Base-by-base conservation (phyloP, 2,329 filamentous ascomycete species). In the Calonectria hongkongensis region DNA sequence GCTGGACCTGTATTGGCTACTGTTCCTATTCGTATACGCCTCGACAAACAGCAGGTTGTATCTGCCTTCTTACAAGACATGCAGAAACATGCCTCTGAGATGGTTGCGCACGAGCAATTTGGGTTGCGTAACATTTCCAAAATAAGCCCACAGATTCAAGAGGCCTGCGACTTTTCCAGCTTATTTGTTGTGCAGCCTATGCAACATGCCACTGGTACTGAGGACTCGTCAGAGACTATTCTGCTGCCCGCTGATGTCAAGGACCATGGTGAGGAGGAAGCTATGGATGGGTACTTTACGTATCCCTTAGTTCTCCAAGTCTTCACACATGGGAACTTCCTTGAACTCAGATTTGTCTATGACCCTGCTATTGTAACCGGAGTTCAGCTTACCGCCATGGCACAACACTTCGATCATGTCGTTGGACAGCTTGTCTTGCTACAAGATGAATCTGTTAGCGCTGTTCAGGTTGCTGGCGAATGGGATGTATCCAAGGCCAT, bases 11-110 rank as follows among this genome's bases (percentile, higher is more conserved):
- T 85, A 67, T 84, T 87, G 56, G 83, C 85, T 2, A 87, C 86
- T 0, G 81, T 87, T 6, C 86, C 86, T 1, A 73, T 87, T 12
- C 83, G 85, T 4, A 78, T 87, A 2, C 79, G 73, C 7, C 66
- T 87, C 8, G 77, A 81, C 88, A 21, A 6, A 4, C 39, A 60
- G 2, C 18, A 72, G 21, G 66, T 25, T 0, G 74, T 79, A 0
- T 18, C 50, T 0, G 54, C 76, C 0, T 71, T 73, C 39, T 65
- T 81, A 0, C 15, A 69, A 0, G 21, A 51, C 0, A 25, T 79
- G 0, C 79, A 79, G 27, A 15, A 68, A 1, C 68, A 78, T 33
- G 60, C 68, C 2, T 51, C 71, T 1, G 72, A 76, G 2, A 77
- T 75, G 66, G 74, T 79, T 12, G 58, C 73, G 0, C 75, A 72